Percentiles rank a stretch among this genome's conserved stretches.
phyloP scores from a whole-genome alignment of 169 alveolate species.

The Nephromyces sp. region DNA sequence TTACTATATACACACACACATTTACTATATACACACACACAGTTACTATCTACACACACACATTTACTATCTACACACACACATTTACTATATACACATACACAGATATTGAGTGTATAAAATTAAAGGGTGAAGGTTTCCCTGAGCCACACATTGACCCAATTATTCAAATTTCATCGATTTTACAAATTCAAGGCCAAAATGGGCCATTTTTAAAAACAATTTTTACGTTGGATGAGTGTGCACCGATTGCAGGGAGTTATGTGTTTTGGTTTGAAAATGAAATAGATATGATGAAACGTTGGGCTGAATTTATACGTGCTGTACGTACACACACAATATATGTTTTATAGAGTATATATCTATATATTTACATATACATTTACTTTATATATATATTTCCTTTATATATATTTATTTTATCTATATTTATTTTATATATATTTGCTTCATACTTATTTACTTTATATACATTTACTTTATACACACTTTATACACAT shows the following conservation, averaged over 20 bases:
- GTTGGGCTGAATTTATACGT: constrained; percentile 37
- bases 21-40: no score
- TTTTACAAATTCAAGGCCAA: constrained; percentile 40
- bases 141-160: constrained; percentile 88
- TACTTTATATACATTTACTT: no score
- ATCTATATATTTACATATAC: no score
- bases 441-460: constrained; percentile 53
- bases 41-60: no score
- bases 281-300: constrained; percentile 52
- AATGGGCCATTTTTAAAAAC: constrained; percentile 58
- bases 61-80: no score
- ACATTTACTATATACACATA: no score
- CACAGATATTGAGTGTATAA: constrained; percentile 71
- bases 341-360: no score
- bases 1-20: no score
- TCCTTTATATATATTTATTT: no score
- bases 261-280: constrained; percentile 66
- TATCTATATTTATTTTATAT: constrained; percentile 75
- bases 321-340: background rate
- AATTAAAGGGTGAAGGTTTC: constrained; percentile 82
- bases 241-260: constrained; percentile 72
- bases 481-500: no score
- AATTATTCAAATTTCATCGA: constrained; percentile 89
- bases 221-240: constrained; percentile 62
- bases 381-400: no score